phyloP scores from a whole-genome alignment of 805 yeast species.

The Schizosaccharomyces lindneri region DNA sequence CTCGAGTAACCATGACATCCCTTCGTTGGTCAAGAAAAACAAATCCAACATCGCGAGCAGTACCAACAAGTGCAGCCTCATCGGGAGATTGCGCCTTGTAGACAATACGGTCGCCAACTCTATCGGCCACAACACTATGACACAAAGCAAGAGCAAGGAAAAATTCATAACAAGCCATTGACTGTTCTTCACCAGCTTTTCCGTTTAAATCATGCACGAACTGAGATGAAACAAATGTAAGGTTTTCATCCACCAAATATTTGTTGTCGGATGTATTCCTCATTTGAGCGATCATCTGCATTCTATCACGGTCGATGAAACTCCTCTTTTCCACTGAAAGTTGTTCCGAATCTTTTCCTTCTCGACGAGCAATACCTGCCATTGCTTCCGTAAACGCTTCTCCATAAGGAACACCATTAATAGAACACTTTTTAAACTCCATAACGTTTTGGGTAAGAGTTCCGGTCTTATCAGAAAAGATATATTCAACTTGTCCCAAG shows the following conservation, averaged over 20 bases:
- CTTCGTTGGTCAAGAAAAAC: conserved; percentile 31
- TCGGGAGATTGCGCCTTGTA: conserved; percentile 69
- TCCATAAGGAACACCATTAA: conserved; percentile 44
- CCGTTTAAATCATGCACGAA: conserved; percentile 29
- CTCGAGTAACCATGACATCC: conserved; percentile 20
- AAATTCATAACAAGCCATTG: conserved; percentile 27
- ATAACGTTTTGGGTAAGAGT: conserved; percentile 61
- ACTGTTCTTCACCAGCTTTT: conserved; percentile 19
- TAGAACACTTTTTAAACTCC: conserved; percentile 59
- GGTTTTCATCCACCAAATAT: conserved; percentile 23
- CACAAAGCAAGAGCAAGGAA: conserved; percentile 46
- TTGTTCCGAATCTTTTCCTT: conserved; percentile 32
- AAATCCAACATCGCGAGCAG: conserved; percentile 50
- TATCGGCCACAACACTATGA: conserved; percentile 49
- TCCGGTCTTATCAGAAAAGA: conserved; percentile 67
- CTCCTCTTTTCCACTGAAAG: conserved; percentile 19
- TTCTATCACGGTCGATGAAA: conserved; percentile 20
- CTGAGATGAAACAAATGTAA: conserved; percentile 40
- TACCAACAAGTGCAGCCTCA: conserved; percentile 56
- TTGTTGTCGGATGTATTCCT: conserved; percentile 18
- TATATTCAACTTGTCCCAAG: conserved; percentile 59
- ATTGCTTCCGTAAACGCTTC: conserved; percentile 56
- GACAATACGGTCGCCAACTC: conserved; percentile 19
- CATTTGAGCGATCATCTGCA: conserved; percentile 24
- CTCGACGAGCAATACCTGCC: conserved; percentile 42